Percentiles rank a stretch among this genome's conserved stretches.
These are phyloP conservation scores for Citrus hindsii DNA, from an alignment of 345 rosid genomes.

Conservation along the genomic window DNA sequence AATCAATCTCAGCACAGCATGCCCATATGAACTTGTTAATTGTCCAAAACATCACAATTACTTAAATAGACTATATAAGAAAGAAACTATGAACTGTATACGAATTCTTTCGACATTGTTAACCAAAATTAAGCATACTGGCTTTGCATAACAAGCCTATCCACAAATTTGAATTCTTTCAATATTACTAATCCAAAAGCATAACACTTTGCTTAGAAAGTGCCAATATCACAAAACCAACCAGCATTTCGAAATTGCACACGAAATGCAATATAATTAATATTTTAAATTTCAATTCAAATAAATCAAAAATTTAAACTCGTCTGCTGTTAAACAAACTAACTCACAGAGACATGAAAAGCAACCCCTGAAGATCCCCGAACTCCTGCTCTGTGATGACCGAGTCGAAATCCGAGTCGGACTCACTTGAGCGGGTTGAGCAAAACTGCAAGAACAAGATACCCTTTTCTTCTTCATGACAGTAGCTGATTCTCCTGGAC, in stretches of 20 bases:
- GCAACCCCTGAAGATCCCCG: conserved; percentile 81
- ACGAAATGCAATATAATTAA: background rate
- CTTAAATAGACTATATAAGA: background rate
- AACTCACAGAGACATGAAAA: conserved; percentile 88
- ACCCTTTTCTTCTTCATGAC: conserved; percentile 67
- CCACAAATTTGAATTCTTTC: background rate
- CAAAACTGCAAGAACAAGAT: conserved; percentile 59
- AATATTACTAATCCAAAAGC: background rate
- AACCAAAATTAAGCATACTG: background rate
- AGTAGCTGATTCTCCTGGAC: conserved; percentile 60
- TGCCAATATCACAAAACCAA: background rate
- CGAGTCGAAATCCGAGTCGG: conserved; percentile 41
- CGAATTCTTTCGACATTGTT: background rate
- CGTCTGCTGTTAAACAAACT: background rate
- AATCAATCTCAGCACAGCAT: background rate
- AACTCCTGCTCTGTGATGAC: conserved; percentile 58
- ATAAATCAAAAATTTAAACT: background rate
- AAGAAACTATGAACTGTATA: background rate
- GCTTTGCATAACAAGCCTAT: background rate
- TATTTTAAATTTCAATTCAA: background rate
- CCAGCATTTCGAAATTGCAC: background rate
- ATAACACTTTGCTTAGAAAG: background rate
- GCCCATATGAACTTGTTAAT: background rate
- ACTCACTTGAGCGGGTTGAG: conserved; percentile 37
- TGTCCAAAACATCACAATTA: too few species aligned